Evolutionary conservation across 768 basidiomycete genomes (phyloP).

Genomic region (Tulasnella sp.): DNA sequence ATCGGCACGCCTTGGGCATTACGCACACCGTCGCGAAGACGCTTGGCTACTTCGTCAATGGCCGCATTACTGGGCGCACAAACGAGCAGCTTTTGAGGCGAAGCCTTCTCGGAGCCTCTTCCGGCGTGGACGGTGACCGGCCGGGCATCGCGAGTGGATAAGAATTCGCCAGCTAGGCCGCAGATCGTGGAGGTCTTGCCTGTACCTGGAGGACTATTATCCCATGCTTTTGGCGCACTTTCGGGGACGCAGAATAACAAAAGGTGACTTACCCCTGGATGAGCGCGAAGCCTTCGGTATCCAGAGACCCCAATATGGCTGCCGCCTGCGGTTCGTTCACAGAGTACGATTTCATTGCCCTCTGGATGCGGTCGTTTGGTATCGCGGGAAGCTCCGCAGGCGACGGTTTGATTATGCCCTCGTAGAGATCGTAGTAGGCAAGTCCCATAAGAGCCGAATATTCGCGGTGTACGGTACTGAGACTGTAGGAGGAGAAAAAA

Average conservation of each 20-base stretch:
- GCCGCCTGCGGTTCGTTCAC: conserved; percentile 92
- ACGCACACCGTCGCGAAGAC: conserved; percentile 70
- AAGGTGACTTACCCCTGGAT: conserved; percentile 75
- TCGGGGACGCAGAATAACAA: not conserved
- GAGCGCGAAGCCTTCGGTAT: conserved; percentile 66
- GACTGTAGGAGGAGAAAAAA: conserved; percentile 32
- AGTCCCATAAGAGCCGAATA: conserved; percentile 77
- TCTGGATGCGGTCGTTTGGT: conserved; percentile 30
- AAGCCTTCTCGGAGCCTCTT: conserved; percentile 32
- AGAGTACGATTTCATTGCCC: conserved; percentile 54
- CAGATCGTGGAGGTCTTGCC: conserved; percentile 98
- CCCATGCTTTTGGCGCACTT: conserved; percentile 2
- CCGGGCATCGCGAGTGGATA: conserved; percentile 45
- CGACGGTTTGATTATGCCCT: conserved; percentile 59
- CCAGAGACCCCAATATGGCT: conserved; percentile 70
- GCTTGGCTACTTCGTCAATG: conserved; percentile 87
- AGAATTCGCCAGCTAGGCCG: conserved; percentile 75
- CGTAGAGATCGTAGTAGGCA: conserved; percentile 67
- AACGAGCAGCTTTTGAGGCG: conserved; percentile 65
- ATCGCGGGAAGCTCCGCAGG: conserved; percentile 32
- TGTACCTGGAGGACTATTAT: conserved; percentile 96
- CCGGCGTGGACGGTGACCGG: conserved; percentile 43
- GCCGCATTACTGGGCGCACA: conserved; percentile 99
- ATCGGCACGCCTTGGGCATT: conserved; percentile 41
- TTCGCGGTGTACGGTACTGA: conserved; percentile 87